Percentiles rank a stretch among this genome's conserved stretches.
These are phyloP conservation scores for Stereum hirsutum DNA, from an alignment of 1,284 basidiomycete genomes.

Conservation along the genomic window DNA sequence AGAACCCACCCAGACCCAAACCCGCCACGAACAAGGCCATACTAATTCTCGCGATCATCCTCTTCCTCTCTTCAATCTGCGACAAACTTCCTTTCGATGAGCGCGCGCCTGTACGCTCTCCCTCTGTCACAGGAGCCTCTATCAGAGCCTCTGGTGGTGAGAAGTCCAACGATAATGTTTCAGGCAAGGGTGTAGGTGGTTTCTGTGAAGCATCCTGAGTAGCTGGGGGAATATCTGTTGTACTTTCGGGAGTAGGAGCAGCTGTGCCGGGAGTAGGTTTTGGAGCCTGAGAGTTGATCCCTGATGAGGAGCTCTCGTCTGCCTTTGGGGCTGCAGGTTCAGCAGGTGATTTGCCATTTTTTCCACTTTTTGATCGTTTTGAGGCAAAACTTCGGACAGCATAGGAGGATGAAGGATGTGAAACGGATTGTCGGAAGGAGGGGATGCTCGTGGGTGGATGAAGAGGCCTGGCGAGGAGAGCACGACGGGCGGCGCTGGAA, in stretches of 20 bases:
- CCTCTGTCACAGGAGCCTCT: neutral
- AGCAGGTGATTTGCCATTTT: too few species aligned
- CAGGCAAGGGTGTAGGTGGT: neutral
- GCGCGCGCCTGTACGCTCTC: constrained; percentile 48
- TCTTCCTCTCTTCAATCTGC: constrained; percentile 61
- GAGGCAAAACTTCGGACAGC: neutral
- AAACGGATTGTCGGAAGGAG: too few species aligned
- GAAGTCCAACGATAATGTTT: constrained; percentile 8
- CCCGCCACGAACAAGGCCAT: constrained; percentile 38
- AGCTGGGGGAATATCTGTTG: too few species aligned
- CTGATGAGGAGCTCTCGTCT: too few species aligned
- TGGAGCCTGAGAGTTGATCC: too few species aligned
- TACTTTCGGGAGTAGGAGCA: too few species aligned
- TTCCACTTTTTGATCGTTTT: too few species aligned
- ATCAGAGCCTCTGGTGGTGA: constrained; percentile 8
- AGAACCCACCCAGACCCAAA: constrained; percentile 30
- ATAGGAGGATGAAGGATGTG: neutral
- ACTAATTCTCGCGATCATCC: constrained; percentile 41
- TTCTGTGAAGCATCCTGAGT: neutral
- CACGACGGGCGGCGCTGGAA: neutral
- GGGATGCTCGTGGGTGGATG: neutral
- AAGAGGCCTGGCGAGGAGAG: neutral
- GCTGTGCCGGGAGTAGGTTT: too few species aligned
- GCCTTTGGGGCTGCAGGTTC: too few species aligned
- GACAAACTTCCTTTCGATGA: constrained; percentile 66